Evolutionary conservation across 225 moss, liverwort and hornwort species (phyloP), one percentile per base, ranked within the genome.

Genomic region (Bryum argenteum): DNA sequence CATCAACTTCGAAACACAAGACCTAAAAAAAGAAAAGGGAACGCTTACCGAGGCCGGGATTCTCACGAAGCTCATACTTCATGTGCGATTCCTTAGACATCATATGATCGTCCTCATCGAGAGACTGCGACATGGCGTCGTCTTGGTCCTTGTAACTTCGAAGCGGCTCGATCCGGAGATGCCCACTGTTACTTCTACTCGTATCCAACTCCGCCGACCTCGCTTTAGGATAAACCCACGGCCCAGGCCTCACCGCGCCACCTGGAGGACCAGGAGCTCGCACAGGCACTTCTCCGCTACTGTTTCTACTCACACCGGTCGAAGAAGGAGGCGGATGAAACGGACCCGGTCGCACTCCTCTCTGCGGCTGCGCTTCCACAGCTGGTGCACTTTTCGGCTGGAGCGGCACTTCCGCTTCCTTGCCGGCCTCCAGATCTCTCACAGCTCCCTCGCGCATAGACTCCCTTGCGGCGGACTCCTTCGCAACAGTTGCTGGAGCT

Each of bases 41-140:
- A 16, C 37, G 62, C 76, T 83, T 62, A 93, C 93, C 83, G 0
- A 91, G 81, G 48, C 93, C 93, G 1, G 91, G 93, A 55, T 84
- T 87, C 66, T 96, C 96, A 4, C 91, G 77, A 24, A 96, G 82
- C 77, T 93, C 96, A 51, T 96, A 93, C 63, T 93, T 93, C 93
- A 96, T 93, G 50, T 93, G 96, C 52, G 96, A 93, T 76, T 91
- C 89, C 66, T 91, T 91, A n/a, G 86, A 83, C 79, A 83, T 61
- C 52, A 71, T 77, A 17, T 87, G 87, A 23, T 91, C 90, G 0
- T 90, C 88, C 2, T 73, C 77, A 12, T 78, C 84, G 14, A 87
- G 86, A 10, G 90, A 90, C 64, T 87, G 90, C 19, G 84, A 89
- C 88, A 95, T 80, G 41, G 79, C 76, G 17, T 75, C 85, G 53